These are phyloP conservation scores for Singerocomus rubriflavus DNA, from an alignment of 1,284 basidiomycete species.

Conservation along the genomic window DNA sequence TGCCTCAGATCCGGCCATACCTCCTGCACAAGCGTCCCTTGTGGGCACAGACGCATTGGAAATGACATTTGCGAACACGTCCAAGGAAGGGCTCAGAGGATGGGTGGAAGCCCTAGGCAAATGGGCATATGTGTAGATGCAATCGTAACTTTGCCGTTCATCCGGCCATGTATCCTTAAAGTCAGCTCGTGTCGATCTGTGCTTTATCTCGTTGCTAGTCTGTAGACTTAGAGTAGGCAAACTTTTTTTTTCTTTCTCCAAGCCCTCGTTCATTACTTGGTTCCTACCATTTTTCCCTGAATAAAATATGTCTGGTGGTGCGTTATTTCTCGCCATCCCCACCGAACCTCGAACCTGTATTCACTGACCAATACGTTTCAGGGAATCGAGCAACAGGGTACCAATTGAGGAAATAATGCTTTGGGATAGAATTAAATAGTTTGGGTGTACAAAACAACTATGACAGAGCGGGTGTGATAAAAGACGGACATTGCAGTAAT, in stretches of 20 bases:
- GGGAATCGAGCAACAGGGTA: neutral
- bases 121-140: slow-evolving; percentile 60
- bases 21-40: slow-evolving; percentile 41
- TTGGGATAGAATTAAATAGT: slow-evolving; percentile 11
- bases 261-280: too few species aligned
- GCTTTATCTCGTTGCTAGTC: neutral
- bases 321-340: neutral
- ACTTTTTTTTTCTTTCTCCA: neutral
- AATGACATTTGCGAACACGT: slow-evolving; percentile 47
- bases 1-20: slow-evolving; percentile 12
- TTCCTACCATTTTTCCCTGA: neutral
- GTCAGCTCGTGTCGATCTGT: slow-evolving; percentile 8
- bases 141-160: neutral
- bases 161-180: slow-evolving; percentile 1
- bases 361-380: slow-evolving; percentile 15
- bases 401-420: neutral
- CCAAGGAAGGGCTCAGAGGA: slow-evolving; percentile 44
- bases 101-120: slow-evolving; percentile 60
- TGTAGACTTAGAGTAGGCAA: slow-evolving; percentile 4
- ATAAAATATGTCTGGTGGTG: too few species aligned
- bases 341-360: neutral
- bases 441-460: slow-evolving; percentile 9
- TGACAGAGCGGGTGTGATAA: slow-evolving; percentile 10
- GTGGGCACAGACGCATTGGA: slow-evolving; percentile 39
- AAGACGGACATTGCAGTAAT: neutral